A percentile compares a stretch with the other conserved stretches of the same genome.
phyloP scores from a whole-genome alignment of 495 filamentous ascomycete genomes.

The Viridothelium virens region DNA sequence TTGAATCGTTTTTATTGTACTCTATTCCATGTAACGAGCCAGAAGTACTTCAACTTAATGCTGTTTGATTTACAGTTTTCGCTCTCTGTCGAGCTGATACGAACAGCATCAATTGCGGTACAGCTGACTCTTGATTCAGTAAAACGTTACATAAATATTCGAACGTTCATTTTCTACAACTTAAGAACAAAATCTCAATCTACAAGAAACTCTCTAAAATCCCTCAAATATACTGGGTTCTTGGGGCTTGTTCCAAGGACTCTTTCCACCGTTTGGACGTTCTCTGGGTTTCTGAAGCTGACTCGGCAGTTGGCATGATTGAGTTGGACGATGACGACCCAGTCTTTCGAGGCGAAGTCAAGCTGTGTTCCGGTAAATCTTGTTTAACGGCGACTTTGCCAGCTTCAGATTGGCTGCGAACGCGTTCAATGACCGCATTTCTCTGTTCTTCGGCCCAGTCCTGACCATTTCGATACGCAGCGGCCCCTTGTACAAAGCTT shows the following conservation, averaged over 20 bases:
- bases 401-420: not conserved
- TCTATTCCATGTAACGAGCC: too few relatives aligned
- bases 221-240: too few relatives aligned
- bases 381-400: conserved; percentile 1
- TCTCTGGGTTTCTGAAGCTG: conserved; percentile 4
- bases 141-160: too few relatives aligned
- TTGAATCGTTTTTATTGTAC: too few relatives aligned
- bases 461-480: conserved; percentile 36
- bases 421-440: conserved; percentile 10
- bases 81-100: too few relatives aligned
- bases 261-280: conserved; percentile 3
- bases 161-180: too few relatives aligned
- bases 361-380: not conserved
- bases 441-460: conserved; percentile 34
- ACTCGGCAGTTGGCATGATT: not conserved
- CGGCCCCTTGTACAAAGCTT: conserved; percentile 33
- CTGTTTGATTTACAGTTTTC: too few relatives aligned
- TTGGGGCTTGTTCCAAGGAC: not conserved
- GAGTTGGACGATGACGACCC: not conserved
- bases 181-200: too few relatives aligned
- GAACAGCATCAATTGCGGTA: too few relatives aligned
- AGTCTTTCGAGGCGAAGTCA: not conserved
- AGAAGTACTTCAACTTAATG: too few relatives aligned
- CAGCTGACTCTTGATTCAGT: too few relatives aligned
- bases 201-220: too few relatives aligned